These are phyloP conservation scores for Boletus reticuloceps DNA, from an alignment of 768 basidiomycete species.

Conservation along the genomic window DNA sequence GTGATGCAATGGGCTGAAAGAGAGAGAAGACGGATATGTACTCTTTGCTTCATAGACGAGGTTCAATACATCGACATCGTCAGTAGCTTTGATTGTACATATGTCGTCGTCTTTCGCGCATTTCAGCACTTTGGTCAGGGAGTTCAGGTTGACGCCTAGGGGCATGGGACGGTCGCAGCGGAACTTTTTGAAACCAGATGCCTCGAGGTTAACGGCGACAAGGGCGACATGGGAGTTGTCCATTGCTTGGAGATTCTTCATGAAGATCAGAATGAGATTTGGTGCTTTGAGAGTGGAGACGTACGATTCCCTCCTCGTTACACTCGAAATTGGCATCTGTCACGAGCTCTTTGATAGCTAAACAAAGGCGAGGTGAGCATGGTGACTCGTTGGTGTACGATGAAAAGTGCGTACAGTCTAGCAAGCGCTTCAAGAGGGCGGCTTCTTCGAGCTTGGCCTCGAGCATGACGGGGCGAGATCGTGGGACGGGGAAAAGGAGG, in stretches of 20 bases:
- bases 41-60: slow-evolving; percentile 89
- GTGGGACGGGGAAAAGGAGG: slow-evolving; percentile 1
- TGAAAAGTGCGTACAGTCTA: slow-evolving; percentile 69
- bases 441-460: slow-evolving; percentile 93
- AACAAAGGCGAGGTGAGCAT: slow-evolving; percentile 5
- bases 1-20: neutral
- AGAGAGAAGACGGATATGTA: slow-evolving; percentile 30
- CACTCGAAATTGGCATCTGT: slow-evolving; percentile 98
- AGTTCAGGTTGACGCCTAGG: slow-evolving; percentile 81
- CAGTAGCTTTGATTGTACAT: slow-evolving; percentile 85
- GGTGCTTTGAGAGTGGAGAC: slow-evolving; percentile 20
- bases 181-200: slow-evolving; percentile 79
- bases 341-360: slow-evolving; percentile 97
- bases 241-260: slow-evolving; percentile 92
- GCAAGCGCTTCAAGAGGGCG: slow-evolving; percentile 83
- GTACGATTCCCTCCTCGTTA: slow-evolving; percentile 88
- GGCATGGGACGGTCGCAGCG: slow-evolving; percentile 96
- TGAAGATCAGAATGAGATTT: neutral
- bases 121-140: slow-evolving; percentile 92
- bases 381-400: neutral
- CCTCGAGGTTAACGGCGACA: slow-evolving; percentile 80
- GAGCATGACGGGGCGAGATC: slow-evolving; percentile 49
- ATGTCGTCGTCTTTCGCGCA: slow-evolving; percentile 97
- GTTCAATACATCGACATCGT: slow-evolving; percentile 86
- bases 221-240: slow-evolving; percentile 99